Conservation (phyloP, 345 rosid genomes). For the Murraya paniculata region DNA sequence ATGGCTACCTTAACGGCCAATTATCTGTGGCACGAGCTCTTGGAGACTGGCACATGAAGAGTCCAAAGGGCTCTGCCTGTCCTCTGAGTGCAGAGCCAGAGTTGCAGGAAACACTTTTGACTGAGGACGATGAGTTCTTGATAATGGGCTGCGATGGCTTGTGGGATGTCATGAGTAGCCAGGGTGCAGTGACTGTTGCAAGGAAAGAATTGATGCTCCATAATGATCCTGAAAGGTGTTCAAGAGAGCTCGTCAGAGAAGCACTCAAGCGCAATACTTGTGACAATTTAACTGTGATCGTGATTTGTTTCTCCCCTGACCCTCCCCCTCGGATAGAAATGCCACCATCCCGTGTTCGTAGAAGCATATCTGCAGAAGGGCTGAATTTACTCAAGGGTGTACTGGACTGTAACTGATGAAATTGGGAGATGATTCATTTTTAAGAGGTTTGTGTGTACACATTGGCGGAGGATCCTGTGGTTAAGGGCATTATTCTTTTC, state of each 20-base stretch:
- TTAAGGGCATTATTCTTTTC: slow-evolving; percentile 13
- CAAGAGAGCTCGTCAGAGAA: slow-evolving; percentile 84
- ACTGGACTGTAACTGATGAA: slow-evolving; percentile 62
- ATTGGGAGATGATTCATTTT: background rate
- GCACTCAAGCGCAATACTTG: slow-evolving; percentile 77
- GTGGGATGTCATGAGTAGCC: slow-evolving; percentile 99
- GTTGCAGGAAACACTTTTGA: slow-evolving; percentile 59
- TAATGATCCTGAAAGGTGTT: slow-evolving; percentile 94
- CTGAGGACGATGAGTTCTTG: slow-evolving; percentile 93
- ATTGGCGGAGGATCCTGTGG: background rate
- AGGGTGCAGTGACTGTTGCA: slow-evolving; percentile 78
- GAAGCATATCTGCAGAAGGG: slow-evolving; percentile 91
- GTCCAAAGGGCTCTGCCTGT: slow-evolving; percentile 79
- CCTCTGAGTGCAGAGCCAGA: slow-evolving; percentile 94
- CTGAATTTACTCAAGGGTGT: slow-evolving; percentile 78
- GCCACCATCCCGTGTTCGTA: slow-evolving; percentile 54
- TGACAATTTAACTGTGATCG: slow-evolving; percentile 82
- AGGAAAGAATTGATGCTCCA: slow-evolving; percentile 90
- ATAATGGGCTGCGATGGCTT: slow-evolving; percentile 96
- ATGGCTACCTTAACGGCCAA: slow-evolving; percentile 96
- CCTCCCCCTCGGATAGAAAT: slow-evolving; percentile 87
- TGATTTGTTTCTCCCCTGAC: slow-evolving; percentile 74
- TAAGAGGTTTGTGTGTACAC: background rate
- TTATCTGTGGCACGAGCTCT: slow-evolving; percentile 95
- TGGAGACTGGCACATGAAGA: slow-evolving; percentile 99